These are phyloP conservation scores for Pichia sp. DNA, from an alignment of 1,139 yeast genomes.

Conservation along the genomic window DNA sequence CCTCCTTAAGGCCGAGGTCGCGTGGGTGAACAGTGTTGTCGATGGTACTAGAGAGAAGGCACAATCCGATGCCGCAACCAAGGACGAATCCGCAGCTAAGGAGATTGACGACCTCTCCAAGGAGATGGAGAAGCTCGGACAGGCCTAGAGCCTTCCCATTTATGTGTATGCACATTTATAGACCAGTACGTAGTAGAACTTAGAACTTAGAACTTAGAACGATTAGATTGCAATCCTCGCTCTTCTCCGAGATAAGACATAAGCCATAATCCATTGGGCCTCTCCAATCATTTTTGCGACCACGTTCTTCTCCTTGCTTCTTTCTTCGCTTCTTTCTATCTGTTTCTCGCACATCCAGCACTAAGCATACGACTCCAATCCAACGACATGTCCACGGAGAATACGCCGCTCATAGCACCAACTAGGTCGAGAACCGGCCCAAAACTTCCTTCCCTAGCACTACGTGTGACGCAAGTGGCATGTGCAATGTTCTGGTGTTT, in stretches of 20 bases:
- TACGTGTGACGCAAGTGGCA: conserved; percentile 38
- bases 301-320: too few species aligned
- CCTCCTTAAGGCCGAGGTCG: conserved; percentile 30
- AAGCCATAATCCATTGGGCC: too few species aligned
- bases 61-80: not conserved
- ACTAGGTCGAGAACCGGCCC: not conserved
- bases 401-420: conserved; percentile 9
- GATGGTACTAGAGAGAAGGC: conserved; percentile 7
- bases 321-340: too few species aligned
- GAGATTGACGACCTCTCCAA: conserved; percentile 22
- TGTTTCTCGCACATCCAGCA: too few species aligned
- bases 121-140: conserved; percentile 25
- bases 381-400: conserved; percentile 13
- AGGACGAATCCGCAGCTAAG: conserved; percentile 16
- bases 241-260: too few species aligned
- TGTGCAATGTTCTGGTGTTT: conserved; percentile 86
- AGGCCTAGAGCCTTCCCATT: conserved; percentile 19
- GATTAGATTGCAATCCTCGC: too few species aligned
- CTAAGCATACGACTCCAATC: too few species aligned
- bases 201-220: too few species aligned
- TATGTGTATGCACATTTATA: too few species aligned
- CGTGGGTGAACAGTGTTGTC: conserved; percentile 25
- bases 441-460: conserved; percentile 9
- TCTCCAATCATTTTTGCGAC: too few species aligned
- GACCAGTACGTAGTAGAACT: too few species aligned